Conservation (phyloP, 129 eudicot genomes). For the Flaveria linearis region DNA sequence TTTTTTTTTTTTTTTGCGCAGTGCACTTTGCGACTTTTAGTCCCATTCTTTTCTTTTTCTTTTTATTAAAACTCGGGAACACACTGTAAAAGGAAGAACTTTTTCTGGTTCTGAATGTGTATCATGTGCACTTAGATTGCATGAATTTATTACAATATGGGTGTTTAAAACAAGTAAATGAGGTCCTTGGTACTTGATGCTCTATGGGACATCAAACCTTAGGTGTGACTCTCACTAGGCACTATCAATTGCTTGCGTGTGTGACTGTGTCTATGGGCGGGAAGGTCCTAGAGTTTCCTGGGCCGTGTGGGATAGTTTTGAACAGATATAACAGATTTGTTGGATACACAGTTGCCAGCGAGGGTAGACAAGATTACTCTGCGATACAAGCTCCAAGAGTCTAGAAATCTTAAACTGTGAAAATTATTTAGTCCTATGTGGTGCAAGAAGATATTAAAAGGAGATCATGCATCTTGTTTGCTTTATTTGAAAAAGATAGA, state of each 20-base stretch:
- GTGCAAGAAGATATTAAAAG: not conserved
- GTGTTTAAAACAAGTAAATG: not conserved
- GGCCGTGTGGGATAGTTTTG: not conserved
- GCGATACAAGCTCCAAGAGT: not conserved
- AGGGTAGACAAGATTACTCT: not conserved
- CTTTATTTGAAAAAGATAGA: not conserved
- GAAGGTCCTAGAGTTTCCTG: not conserved
- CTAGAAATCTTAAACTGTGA: too few species aligned
- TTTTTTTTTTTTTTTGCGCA: not conserved
- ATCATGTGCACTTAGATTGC: not conserved
- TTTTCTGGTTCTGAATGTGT: not conserved
- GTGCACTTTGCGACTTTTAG: not conserved
- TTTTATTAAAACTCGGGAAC: not conserved
- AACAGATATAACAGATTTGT: not conserved
- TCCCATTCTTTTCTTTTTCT: not conserved
- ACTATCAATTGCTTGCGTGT: not conserved
- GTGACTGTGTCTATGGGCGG: not conserved
- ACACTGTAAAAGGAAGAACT: too few species aligned
- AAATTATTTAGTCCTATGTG: not conserved
- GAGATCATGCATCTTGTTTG: not conserved
- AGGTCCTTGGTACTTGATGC: not conserved
- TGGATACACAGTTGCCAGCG: not conserved
- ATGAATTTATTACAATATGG: not conserved
- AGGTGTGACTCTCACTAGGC: not conserved
- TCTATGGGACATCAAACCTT: not conserved